phyloP scores from a whole-genome alignment of 2,329 filamentous ascomycete species.

The Sporothrix mexicana region DNA sequence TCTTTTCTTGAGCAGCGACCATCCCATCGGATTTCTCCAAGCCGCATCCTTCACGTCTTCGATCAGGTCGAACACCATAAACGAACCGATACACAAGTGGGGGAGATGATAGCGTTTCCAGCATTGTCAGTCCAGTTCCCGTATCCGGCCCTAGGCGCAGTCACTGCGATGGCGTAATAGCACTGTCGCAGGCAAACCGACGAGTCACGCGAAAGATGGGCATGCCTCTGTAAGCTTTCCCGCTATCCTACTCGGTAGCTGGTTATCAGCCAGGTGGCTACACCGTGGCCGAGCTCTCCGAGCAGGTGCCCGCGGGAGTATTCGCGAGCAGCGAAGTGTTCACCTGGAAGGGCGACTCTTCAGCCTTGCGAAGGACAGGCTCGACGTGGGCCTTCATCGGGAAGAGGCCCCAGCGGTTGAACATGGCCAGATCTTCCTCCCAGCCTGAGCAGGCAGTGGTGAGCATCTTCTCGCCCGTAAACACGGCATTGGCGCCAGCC shows the following conservation, averaged over 20 bases:
- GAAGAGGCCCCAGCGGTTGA: conserved; percentile 78
- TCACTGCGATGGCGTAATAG: conserved; percentile 34
- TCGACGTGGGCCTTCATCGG: conserved; percentile 66
- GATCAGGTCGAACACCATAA: conserved; percentile 21
- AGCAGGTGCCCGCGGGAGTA: not conserved
- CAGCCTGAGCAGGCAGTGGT: conserved; percentile 90
- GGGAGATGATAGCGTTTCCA: conserved; percentile 32
- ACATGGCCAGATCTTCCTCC: conserved; percentile 86
- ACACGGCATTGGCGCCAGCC: conserved; percentile 92
- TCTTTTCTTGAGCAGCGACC: not conserved
- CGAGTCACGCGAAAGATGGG: conserved; percentile 25
- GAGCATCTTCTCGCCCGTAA: conserved; percentile 91
- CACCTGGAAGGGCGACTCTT: conserved; percentile 10
- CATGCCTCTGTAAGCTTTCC: conserved; percentile 13
- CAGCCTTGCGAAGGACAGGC: conserved; percentile 23
- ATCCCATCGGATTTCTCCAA: conserved; percentile 11
- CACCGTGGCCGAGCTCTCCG: not conserved
- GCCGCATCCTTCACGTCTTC: conserved; percentile 23
- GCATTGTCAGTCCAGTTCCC: conserved; percentile 31
- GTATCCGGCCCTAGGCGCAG: conserved; percentile 27
- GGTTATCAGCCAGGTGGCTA: not conserved
- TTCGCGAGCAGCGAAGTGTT: conserved; percentile 4
- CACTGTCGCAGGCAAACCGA: conserved; percentile 33
- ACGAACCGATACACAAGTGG: conserved; percentile 26
- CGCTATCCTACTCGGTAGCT: not conserved